Evolutionary conservation across 169 alveolate genomes (phyloP), one percentile per base, ranked within the genome.

Genomic region (Plasmodium chabaudi): DNA sequence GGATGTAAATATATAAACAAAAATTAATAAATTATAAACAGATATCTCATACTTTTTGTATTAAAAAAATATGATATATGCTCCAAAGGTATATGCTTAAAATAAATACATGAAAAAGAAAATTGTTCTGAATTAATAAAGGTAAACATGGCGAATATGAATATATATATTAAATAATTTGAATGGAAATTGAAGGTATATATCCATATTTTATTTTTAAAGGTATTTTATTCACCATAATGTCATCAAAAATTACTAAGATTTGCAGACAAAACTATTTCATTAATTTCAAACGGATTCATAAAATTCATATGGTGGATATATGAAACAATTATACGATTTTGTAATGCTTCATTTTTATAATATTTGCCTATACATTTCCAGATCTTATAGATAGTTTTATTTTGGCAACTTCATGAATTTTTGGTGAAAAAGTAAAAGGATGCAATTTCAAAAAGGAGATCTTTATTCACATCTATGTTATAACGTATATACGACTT

Each of bases 401-500:
- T 5, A 34, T 34, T 34, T 34, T 34, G 42, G 5, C 42, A 7
- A 34, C 4, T 12, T 72, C 51, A 79, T 56, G 27, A 71, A 42
- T 17, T 61, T 71, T 61, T 79, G 71, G 25, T 67, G 61, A 21
- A 72, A 46, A 79, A 79, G 65, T 79, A 79, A 23, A 79, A 79
- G 25, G 68, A 25, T 10, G 89, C 89, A 59, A 79, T 79, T 57
- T 79, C 84, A 70, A 65, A 79, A 12, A 79, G 59, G 17, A 79
- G 19, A 67, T 79, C 71, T 47, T 79, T 79, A 47, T 39, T 79
- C 19, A 79, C 84, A 19, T 79, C 60, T 68, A 79, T 79, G 49
- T 79, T 79, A 49, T 79, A 71, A 15, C 89, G 84, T 65, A 79
- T 67, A 59, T 79, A 79, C 19, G 89, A 79, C 42, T 79, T 79